phyloP scores from a whole-genome alignment of 139 green algal genomes.

The Asterochloris sp. region DNA sequence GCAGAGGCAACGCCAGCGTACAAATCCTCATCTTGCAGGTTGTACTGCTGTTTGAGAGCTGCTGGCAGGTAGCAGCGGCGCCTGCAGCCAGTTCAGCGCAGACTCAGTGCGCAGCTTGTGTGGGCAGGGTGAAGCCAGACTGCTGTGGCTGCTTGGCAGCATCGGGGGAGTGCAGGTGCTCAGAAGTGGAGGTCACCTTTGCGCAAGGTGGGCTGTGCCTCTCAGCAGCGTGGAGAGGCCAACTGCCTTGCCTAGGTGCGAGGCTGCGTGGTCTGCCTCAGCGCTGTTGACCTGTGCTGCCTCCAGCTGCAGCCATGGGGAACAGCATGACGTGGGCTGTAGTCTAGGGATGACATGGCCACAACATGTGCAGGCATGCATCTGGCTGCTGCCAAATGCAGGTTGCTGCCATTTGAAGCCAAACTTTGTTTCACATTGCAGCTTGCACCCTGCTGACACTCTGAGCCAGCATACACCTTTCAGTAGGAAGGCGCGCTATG shows the following conservation, averaged over 20 bases:
- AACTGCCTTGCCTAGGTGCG: constrained; percentile 73
- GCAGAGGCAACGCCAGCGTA: constrained; percentile 29
- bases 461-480: background rate
- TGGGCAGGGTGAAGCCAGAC: background rate
- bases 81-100: constrained; percentile 4
- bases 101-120: background rate
- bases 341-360: background rate
- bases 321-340: background rate
- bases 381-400: background rate
- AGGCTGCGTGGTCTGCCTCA: constrained; percentile 68
- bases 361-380: background rate
- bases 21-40: constrained; percentile 43
- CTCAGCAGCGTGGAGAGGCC: constrained; percentile 63
- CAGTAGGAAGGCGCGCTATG: background rate
- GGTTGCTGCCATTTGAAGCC: no score
- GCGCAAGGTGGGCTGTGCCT: constrained; percentile 53
- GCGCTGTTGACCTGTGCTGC: constrained; percentile 34
- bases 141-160: background rate
- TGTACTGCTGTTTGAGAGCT: constrained; percentile 22
- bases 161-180: no score
- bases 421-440: background rate
- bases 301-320: constrained; percentile 21
- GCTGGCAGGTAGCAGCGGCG: constrained; percentile 22
- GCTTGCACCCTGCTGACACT: background rate
- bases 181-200: background rate